Percentiles rank a stretch among this genome's conserved stretches.
phyloP scores from a whole-genome alignment of 2,329 filamentous ascomycete species.

The Herpomyces periplanetae region DNA sequence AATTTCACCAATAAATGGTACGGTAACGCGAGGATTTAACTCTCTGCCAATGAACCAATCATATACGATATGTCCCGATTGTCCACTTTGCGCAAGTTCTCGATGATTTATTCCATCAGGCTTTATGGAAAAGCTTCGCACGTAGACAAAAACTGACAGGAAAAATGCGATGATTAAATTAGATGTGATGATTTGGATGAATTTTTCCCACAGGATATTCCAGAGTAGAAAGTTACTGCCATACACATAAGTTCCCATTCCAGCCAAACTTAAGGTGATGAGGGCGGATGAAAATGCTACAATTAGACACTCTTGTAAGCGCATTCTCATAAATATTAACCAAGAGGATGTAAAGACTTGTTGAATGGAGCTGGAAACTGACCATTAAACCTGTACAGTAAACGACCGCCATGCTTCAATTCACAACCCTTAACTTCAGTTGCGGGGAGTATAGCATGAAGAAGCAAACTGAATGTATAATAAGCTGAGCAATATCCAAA shows the following conservation, averaged over 20 bases:
- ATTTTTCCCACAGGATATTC: conserved; percentile 76
- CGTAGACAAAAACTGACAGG: conserved; percentile 38
- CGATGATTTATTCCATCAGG: conserved; percentile 21
- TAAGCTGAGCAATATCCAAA: conserved; percentile 32
- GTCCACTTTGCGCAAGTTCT: conserved; percentile 41
- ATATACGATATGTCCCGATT: conserved; percentile 49
- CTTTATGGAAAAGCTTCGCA: conserved; percentile 42
- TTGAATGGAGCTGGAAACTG: too few species aligned
- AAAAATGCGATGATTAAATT: conserved; percentile 36
- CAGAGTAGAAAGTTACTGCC: conserved; percentile 55
- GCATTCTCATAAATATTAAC: conserved; percentile 2
- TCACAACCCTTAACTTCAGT: conserved; percentile 25
- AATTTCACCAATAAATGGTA: conserved; percentile 43
- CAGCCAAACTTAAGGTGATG: conserved; percentile 25
- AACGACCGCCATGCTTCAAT: conserved; percentile 25
- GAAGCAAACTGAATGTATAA: conserved; percentile 29
- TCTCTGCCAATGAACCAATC: conserved; percentile 93
- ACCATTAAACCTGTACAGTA: conserved; percentile 54
- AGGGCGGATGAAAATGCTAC: conserved; percentile 35
- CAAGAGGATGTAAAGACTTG: too few species aligned
- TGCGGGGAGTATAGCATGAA: conserved; percentile 40
- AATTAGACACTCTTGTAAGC: conserved; percentile 3
- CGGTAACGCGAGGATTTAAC: conserved; percentile 43
- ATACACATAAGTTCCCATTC: conserved; percentile 30
- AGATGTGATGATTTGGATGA: conserved; percentile 41